phyloP scores from a whole-genome alignment of 768 basidiomycete species.

The Tephrocybe rancida region DNA sequence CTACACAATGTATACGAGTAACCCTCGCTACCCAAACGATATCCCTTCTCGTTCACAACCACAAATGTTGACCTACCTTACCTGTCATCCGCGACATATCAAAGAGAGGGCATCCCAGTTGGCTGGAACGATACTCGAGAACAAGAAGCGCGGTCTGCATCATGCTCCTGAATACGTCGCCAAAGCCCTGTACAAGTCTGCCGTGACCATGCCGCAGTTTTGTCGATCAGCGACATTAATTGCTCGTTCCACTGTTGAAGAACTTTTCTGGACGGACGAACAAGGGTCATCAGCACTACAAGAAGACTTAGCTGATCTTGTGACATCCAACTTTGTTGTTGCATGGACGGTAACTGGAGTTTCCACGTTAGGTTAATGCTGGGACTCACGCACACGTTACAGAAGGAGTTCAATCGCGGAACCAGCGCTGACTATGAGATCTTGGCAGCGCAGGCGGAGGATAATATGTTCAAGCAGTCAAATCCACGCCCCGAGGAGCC shows the following conservation, averaged over 20 bases:
- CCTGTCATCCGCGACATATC: slow-evolving; percentile 4
- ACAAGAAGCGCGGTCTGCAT: neutral
- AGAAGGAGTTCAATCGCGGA: slow-evolving; percentile 9
- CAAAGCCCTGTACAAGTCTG: neutral
- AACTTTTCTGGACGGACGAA: slow-evolving; percentile 9
- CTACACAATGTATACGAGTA: no score
- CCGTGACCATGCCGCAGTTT: neutral
- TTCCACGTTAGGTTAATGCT: no score
- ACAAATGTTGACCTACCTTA: neutral
- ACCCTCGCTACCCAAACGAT: no score
- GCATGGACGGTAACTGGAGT: slow-evolving; percentile 5
- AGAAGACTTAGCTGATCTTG: slow-evolving; percentile 7
- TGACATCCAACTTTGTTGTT: slow-evolving; percentile 3
- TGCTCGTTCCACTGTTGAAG: neutral
- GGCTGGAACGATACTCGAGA: neutral
- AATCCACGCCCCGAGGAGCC: slow-evolving; percentile 10
- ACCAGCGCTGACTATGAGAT: neutral
- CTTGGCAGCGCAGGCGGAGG: neutral
- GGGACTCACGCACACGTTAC: no score
- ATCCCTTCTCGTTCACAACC: neutral
- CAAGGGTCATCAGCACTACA: neutral
- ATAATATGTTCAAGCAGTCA: slow-evolving; percentile 2
- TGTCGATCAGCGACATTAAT: slow-evolving; percentile 6
- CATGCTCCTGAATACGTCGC: neutral
- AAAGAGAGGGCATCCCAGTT: neutral